These are phyloP conservation scores for Psilocybe azurescens DNA, from an alignment of 768 basidiomycete genomes.

Conservation along the genomic window DNA sequence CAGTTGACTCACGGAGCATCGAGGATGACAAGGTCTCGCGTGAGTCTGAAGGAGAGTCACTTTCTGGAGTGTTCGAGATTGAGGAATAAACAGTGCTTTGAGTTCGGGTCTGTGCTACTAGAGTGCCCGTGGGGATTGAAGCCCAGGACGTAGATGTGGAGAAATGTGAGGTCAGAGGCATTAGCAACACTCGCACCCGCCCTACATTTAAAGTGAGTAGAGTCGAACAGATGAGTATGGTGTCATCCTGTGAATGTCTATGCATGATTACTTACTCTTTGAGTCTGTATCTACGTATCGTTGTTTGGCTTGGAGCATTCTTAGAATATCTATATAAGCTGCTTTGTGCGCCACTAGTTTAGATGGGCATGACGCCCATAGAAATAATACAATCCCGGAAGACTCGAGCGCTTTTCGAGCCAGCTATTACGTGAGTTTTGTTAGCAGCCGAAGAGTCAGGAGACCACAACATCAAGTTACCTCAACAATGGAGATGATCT, in stretches of 20 bases:
- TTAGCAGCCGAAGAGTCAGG: conserved; percentile 13
- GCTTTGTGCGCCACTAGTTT: conserved; percentile 46
- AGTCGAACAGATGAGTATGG: conserved; percentile 7
- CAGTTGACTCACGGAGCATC: conserved; percentile 24
- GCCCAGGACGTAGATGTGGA: background rate
- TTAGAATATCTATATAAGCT: conserved; percentile 54
- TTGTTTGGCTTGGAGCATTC: conserved; percentile 42
- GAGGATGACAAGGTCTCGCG: conserved; percentile 7
- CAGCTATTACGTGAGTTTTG: conserved; percentile 37
- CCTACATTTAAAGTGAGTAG: conserved; percentile 23
- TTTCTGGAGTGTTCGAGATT: background rate
- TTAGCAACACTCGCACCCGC: conserved; percentile 37
- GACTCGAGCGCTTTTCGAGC: conserved; percentile 50
- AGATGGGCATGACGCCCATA: conserved; percentile 50
- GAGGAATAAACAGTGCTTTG: background rate
- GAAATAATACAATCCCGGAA: conserved; percentile 47
- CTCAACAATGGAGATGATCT: conserved; percentile 59
- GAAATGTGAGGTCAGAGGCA: conserved; percentile 39
- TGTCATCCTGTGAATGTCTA: background rate
- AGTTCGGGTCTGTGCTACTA: too few species aligned
- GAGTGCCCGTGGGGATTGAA: background rate
- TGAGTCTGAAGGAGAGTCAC: background rate
- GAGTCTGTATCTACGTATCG: conserved; percentile 33
- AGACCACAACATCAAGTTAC: conserved; percentile 33
- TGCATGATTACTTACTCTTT: conserved; percentile 35